A percentile compares a stretch with the other conserved stretches of the same genome.
phyloP scores from a whole-genome alignment of 2,329 filamentous ascomycete genomes.

The Onygenales sp. region DNA sequence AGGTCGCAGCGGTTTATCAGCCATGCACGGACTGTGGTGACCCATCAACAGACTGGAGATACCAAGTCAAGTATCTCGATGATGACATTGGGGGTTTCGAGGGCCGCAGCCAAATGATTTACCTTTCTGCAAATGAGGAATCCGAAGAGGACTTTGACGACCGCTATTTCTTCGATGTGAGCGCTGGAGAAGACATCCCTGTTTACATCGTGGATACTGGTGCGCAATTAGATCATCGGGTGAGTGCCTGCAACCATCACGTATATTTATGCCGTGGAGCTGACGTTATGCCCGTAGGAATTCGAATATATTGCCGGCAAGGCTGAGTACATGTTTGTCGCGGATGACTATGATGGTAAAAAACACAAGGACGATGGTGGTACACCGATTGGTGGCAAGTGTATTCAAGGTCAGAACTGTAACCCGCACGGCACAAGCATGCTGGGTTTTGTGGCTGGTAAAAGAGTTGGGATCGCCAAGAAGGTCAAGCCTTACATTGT shows the following conservation, averaged over 20 bases:
- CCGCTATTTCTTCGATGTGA: slow-evolving; percentile 5
- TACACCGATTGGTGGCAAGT: slow-evolving; percentile 3
- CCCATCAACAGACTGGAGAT: slow-evolving; percentile 1
- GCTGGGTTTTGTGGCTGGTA: slow-evolving; percentile 5
- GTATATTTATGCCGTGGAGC: not conserved
- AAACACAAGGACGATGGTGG: slow-evolving; percentile 4
- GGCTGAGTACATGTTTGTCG: slow-evolving; percentile 4
- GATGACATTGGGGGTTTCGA: not conserved
- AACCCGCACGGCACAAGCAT: slow-evolving; percentile 7
- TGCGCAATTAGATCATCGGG: slow-evolving; percentile 4
- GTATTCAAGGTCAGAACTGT: not conserved
- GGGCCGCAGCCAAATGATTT: slow-evolving; percentile 3
- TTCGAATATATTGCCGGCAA: slow-evolving; percentile 6
- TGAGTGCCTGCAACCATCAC: not conserved
- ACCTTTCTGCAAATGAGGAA: slow-evolving; percentile 2
- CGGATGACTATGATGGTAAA: slow-evolving; percentile 5
- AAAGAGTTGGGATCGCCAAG: slow-evolving; percentile 4
- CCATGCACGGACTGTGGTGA: slow-evolving; percentile 4
- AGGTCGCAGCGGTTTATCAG: slow-evolving; percentile 6
- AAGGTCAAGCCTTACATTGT: slow-evolving; percentile 5
- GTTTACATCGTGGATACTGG: slow-evolving; percentile 7
- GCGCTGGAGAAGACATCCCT: slow-evolving; percentile 4
- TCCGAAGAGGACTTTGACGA: not conserved
- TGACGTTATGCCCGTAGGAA: slow-evolving; percentile 3
- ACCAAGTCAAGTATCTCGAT: slow-evolving; percentile 2